These are phyloP conservation scores for Pyrenula massariospora DNA, from an alignment of 495 filamentous ascomycete genomes.

Conservation along the genomic window DNA sequence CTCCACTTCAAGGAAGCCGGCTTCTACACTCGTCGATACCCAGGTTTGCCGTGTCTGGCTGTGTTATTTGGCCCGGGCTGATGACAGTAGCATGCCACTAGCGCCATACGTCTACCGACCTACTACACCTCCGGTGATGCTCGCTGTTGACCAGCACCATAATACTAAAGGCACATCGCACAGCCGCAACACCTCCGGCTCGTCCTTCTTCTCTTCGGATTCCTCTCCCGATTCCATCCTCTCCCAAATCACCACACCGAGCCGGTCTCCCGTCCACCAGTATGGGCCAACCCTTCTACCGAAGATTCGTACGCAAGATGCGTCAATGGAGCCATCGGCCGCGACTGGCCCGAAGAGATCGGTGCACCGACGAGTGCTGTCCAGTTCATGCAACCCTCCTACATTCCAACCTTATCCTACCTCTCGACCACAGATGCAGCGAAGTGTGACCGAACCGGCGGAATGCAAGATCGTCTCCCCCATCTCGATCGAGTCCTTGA, in stretches of 20 bases:
- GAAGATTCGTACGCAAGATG: slow-evolving; percentile 78
- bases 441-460: slow-evolving; percentile 54
- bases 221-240: slow-evolving; percentile 69
- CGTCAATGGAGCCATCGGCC: slow-evolving; percentile 48
- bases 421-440: slow-evolving; percentile 28
- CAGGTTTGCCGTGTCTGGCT: background rate
- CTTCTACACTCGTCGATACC: background rate
- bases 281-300: slow-evolving; percentile 76
- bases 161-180: slow-evolving; percentile 16
- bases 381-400: slow-evolving; percentile 40
- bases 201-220: slow-evolving; percentile 47
- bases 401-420: slow-evolving; percentile 30
- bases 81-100: slow-evolving; percentile 29
- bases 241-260: slow-evolving; percentile 63
- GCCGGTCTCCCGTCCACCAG: slow-evolving; percentile 53
- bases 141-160: slow-evolving; percentile 19
- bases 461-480: slow-evolving; percentile 46
- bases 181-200: slow-evolving; percentile 32
- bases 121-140: slow-evolving; percentile 28
- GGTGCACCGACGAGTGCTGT: slow-evolving; percentile 40
- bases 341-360: slow-evolving; percentile 24
- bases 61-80: background rate
- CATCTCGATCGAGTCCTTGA: slow-evolving; percentile 25
- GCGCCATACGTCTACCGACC: slow-evolving; percentile 33
- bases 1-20: background rate